Evolutionary conservation across 768 basidiomycete species (phyloP).

Genomic region (Pleurotus pulmonarius): DNA sequence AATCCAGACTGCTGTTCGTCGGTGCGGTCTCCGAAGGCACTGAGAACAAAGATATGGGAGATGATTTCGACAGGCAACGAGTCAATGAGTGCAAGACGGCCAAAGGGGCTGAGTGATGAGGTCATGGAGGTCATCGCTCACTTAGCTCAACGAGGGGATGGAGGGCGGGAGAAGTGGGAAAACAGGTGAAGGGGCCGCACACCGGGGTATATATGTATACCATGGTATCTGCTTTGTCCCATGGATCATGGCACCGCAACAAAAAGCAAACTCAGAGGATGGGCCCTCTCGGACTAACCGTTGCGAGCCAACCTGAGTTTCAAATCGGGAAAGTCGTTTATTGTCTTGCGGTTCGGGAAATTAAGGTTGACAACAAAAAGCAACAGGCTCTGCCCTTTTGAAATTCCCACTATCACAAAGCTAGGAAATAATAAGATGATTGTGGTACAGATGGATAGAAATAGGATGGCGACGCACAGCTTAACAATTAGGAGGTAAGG

Average conservation of each 20-base stretch:
- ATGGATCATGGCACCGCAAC: neutral
- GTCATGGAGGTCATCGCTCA: neutral
- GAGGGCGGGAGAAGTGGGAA: conserved; percentile 30
- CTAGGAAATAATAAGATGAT: neutral
- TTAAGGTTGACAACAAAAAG: conserved; percentile 8
- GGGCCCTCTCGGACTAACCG: conserved; percentile 5
- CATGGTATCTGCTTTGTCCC: conserved; percentile 5
- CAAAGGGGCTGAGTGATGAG: neutral
- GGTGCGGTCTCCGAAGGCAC: conserved; percentile 26
- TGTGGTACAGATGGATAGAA: too few species aligned
- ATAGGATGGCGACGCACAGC: neutral
- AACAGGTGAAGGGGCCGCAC: conserved; percentile 27
- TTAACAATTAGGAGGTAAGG: neutral
- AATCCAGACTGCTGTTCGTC: conserved; percentile 26
- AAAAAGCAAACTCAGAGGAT: conserved; percentile 4
- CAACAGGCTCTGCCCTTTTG: conserved; percentile 4
- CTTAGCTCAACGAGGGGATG: conserved; percentile 4
- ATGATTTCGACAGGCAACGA: conserved; percentile 54
- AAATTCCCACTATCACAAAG: conserved; percentile 3
- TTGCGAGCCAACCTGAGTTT: conserved; percentile 8
- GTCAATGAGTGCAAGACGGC: conserved; percentile 26
- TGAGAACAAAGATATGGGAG: conserved; percentile 51
- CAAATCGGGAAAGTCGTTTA: conserved; percentile 8
- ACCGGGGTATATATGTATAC: conserved; percentile 6
- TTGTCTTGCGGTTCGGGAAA: conserved; percentile 7